Base-by-base conservation (phyloP, 2,329 filamentous ascomycete species). In the Monosporascus ibericus region DNA sequence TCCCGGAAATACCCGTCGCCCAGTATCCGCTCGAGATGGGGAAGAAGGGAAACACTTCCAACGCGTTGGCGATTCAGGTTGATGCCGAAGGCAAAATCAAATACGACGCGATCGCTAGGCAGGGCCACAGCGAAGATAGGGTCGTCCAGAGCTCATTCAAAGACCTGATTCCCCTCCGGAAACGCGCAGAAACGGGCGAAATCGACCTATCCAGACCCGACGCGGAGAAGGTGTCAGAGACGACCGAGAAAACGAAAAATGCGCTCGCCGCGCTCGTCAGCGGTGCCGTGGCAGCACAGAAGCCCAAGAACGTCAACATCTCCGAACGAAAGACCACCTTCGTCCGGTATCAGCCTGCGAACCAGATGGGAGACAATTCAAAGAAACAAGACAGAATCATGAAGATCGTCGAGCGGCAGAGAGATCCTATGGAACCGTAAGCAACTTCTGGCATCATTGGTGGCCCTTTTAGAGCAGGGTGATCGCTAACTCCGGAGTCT, bases 11-110 rank as follows among this genome's bases (percentile, higher is more conserved):
- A 27, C 86, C 89, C 15, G 85, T 97, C 49, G 94, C 92, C 44
- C 94, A 99, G 67, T 99, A 97, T 67, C 94, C 94, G 11, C 81
- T 96, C 48, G 90, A 95, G 54, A 96, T 97, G 90, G 92, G 92
- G 53, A 84, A 86, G 63, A 95, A 95, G 71, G 79, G 80, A 8
- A 79, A 76, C 34, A 82, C 79, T 47, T 94, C 86, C 60, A 97
- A 96, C 72, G 92, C 94, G 51, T 80, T 99, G 47, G 87, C 91
- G n/a, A 80, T 97, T 34, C 89, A 95, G 68, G 91, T 97, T 37
- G 91, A 97, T 66, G 84, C 80, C 0, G 87, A 95, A 59, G 94
- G 94, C 44, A 95, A 95, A 67, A 88, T 96, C 57, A 95, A 96
- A 71, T 99, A 96, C 74, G 91, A 96, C 69, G 91, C 92, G 50